Evolutionary conservation across 148 eudicot species (phyloP).

Genomic region (Cornus controversa): DNA sequence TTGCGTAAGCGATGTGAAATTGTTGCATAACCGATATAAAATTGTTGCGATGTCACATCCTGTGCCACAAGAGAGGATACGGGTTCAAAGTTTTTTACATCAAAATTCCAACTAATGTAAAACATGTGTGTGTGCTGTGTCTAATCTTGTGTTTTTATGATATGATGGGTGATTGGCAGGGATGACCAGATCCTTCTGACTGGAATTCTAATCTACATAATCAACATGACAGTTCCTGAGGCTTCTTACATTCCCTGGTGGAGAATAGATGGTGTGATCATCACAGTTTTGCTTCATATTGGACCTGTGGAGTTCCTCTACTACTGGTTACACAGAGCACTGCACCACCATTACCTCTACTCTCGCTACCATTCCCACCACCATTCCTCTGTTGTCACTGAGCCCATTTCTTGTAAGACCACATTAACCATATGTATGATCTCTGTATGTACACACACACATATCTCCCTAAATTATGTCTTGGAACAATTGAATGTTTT

Average conservation of each 20-base stretch:
- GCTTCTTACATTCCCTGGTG: slow-evolving; percentile 45
- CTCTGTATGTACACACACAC: no score
- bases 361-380: slow-evolving; percentile 67
- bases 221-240: background rate
- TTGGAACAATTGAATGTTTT: no score
- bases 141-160: no score
- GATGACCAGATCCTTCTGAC: slow-evolving; percentile 67
- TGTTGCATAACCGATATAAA: no score
- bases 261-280: slow-evolving; percentile 51
- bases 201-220: slow-evolving; percentile 43
- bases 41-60: no score
- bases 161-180: no score
- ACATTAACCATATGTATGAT: background rate
- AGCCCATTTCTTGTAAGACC: slow-evolving; percentile 43
- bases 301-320: slow-evolving; percentile 66
- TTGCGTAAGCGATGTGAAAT: no score
- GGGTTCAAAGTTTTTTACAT: no score
- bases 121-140: no score
- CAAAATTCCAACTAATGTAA: no score
- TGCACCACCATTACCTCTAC: slow-evolving; percentile 64
- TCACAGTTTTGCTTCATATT: slow-evolving; percentile 35
- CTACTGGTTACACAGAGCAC: slow-evolving; percentile 60
- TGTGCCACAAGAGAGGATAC: no score
- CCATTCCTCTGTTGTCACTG: slow-evolving; percentile 58
- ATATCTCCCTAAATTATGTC: no score